Conservation (phyloP, 2,329 filamentous ascomycete genomes). For the Lecanosticta acicola region DNA sequence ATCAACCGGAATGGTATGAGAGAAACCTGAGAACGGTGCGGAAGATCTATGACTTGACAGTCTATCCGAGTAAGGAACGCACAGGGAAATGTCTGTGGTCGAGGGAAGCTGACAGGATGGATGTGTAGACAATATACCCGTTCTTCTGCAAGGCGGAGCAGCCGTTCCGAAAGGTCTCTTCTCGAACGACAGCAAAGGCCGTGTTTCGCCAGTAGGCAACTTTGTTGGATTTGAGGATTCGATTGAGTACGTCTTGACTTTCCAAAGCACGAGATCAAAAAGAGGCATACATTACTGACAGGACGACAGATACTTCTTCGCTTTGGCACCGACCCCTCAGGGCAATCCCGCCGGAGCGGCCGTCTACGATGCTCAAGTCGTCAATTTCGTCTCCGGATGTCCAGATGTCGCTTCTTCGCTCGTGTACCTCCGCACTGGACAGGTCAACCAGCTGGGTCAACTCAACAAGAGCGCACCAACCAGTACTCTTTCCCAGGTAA, state of each 20-base stretch:
- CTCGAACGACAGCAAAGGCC: slow-evolving; percentile 34
- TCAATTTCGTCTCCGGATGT: slow-evolving; percentile 20
- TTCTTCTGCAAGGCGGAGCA: slow-evolving; percentile 25
- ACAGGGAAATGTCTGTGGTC: background rate
- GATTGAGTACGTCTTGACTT: slow-evolving; percentile 42
- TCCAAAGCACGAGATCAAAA: slow-evolving; percentile 12
- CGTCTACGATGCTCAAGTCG: slow-evolving; percentile 22
- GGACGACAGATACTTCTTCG: slow-evolving; percentile 37
- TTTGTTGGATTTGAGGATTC: slow-evolving; percentile 40
- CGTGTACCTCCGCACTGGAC: slow-evolving; percentile 17
- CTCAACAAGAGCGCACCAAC: slow-evolving; percentile 11
- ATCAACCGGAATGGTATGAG: slow-evolving; percentile 5
- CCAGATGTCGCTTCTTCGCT: slow-evolving; percentile 19
- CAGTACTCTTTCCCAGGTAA: slow-evolving; percentile 15
- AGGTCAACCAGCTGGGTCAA: slow-evolving; percentile 5
- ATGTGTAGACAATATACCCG: slow-evolving; percentile 5
- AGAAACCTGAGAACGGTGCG: slow-evolving; percentile 6
- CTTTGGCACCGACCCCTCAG: slow-evolving; percentile 34
- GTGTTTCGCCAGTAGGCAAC: slow-evolving; percentile 40
- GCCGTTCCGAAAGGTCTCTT: slow-evolving; percentile 39
- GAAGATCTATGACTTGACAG: slow-evolving; percentile 7
- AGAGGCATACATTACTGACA: too few species aligned
- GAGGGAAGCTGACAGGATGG: background rate
- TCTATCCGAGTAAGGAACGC: slow-evolving; percentile 3
- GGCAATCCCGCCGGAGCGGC: slow-evolving; percentile 20